Conservation (phyloP, 129 eudicot species). For the Artemisia annua region DNA sequence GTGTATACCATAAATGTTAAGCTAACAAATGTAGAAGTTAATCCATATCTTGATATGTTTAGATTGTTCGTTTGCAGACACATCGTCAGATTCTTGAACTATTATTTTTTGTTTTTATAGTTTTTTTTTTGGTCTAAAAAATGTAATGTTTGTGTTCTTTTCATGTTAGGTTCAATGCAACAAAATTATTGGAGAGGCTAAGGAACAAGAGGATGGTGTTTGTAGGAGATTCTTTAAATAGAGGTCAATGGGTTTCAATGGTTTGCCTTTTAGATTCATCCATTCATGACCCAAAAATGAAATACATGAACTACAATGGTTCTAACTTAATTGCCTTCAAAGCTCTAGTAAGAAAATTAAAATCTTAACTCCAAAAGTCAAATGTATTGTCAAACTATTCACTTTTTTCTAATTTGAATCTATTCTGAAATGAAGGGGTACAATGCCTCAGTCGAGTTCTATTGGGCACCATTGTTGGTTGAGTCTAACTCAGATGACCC, state of each 20-base stretch:
- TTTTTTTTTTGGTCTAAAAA: constrained; percentile 1
- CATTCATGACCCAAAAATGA: constrained; percentile 44
- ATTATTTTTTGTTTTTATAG: not conserved
- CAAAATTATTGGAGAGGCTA: constrained; percentile 59
- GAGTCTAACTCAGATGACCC: constrained; percentile 80
- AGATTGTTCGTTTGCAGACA: too few relatives aligned
- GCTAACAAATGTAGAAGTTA: too few relatives aligned
- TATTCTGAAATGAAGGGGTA: constrained; percentile 47
- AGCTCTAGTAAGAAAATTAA: constrained; percentile 42
- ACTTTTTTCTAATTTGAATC: not conserved
- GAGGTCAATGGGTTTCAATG: constrained; percentile 95
- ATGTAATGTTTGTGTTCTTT: constrained; percentile 18
- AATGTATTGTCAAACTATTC: not conserved
- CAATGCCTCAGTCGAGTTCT: constrained; percentile 66
- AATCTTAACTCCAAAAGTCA: not conserved
- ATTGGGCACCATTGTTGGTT: constrained; percentile 74
- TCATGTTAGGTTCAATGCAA: constrained; percentile 62
- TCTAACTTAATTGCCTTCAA: constrained; percentile 57
- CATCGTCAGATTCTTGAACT: too few relatives aligned
- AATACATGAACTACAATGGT: constrained; percentile 58
- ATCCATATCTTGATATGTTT: too few relatives aligned
- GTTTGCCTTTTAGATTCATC: constrained; percentile 63
- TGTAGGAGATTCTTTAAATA: constrained; percentile 82
- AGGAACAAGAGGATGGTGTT: constrained; percentile 76
- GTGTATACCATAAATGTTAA: too few relatives aligned